Percentiles rank a stretch among this genome's conserved stretches.
These are phyloP conservation scores for Phytophthora kernoviae DNA, from an alignment of 352 stramenopile species.

Conservation along the genomic window DNA sequence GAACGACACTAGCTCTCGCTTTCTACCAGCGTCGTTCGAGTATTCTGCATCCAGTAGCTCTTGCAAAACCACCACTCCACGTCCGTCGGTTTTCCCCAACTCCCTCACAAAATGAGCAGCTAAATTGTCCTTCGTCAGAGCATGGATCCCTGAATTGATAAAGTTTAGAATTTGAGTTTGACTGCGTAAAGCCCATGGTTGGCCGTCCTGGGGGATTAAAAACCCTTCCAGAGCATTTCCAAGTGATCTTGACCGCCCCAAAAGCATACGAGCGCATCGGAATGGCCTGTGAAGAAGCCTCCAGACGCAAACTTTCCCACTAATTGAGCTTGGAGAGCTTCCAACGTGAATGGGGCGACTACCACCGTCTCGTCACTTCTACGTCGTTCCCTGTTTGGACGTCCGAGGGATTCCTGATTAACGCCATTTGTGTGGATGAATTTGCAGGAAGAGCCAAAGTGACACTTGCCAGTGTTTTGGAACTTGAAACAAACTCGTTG, in stretches of 20 bases:
- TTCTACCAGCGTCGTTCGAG: conserved; percentile 35
- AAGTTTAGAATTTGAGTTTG: conserved; percentile 47
- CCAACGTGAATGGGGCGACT: conserved; percentile 22
- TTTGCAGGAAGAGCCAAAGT: conserved; percentile 28
- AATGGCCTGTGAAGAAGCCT: conserved; percentile 24
- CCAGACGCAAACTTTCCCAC: conserved; percentile 21
- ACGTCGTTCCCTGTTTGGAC: not conserved
- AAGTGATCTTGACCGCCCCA: conserved; percentile 21
- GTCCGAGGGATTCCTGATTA: not conserved
- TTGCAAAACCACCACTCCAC: conserved; percentile 32
- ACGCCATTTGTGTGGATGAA: conserved; percentile 10
- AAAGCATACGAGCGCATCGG: conserved; percentile 35
- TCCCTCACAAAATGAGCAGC: conserved; percentile 41
- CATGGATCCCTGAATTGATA: conserved; percentile 48
- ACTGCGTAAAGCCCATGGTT: conserved; percentile 28
- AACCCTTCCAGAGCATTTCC: conserved; percentile 42
- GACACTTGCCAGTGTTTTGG: conserved; percentile 25
- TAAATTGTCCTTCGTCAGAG: conserved; percentile 30
- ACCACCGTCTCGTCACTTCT: not conserved
- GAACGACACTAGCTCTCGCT: conserved; percentile 38
- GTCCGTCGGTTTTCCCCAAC: conserved; percentile 33
- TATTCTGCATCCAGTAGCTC: conserved; percentile 32
- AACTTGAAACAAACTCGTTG: conserved; percentile 27
- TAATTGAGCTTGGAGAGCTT: conserved; percentile 22
- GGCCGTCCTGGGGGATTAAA: conserved; percentile 15